Base-by-base conservation (phyloP, 148 eudicot genomes). In the Nyssa sinensis region DNA sequence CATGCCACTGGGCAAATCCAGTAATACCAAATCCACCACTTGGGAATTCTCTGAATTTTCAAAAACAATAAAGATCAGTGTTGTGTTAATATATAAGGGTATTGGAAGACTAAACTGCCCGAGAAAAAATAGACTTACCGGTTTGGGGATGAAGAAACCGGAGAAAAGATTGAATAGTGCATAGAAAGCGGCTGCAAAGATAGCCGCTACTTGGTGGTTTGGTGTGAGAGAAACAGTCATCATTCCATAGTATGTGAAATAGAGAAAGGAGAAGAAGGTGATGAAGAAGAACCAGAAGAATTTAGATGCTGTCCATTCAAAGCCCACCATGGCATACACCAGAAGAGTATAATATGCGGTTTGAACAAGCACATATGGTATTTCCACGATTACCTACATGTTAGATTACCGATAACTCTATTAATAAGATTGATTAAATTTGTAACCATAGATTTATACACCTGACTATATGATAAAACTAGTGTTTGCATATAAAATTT, bases 21-120 rank as follows among this genome's bases (percentile, higher is more conserved):
- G 77, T 93, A 95, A 77, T 95, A 95, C 99, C 99, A 95, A 75
- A 89, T 44, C 99, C 99, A 95, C 99, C 98, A 93, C 84, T 84
- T 86, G 1, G 98, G 99, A 72, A 95, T 95, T 78, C 81, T 90
- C 99, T 95, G 94, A 53, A 69, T 65, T 29, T 29, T 62, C 28
- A 16, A 2, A 58, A 32, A 29, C 5, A 61, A 61, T 23, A 32
- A 10, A 41, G 37, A 14, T 24, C 7, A 19, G 35, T 9, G 49
- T 37, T 32, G 0, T 59, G 60, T 74, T 35, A 60, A 28, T 2
- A 16, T 31, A 5, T 28, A 47, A 23, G 3, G 7, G 2, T 44
- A 5, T 29, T 30, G 17, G 7, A 7, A 24, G 23, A 59, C 13
- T 30, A 25, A 25, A 62, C 13, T 3, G 29, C 3, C 14, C 17